Conservation (phyloP, 495 filamentous ascomycete genomes). For the Jackrogersella minutella region DNA sequence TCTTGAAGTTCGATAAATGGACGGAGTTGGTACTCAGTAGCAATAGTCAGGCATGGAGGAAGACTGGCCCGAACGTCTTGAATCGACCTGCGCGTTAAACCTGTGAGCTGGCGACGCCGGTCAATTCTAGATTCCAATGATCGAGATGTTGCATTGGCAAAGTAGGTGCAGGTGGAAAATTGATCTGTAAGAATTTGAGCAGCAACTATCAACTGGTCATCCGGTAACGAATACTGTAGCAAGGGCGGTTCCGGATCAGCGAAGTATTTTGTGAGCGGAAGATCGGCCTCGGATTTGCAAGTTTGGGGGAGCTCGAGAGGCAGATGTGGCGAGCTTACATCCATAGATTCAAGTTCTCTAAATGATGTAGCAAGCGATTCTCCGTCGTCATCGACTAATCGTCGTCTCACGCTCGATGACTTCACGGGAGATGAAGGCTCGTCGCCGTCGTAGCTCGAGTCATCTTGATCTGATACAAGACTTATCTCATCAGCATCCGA, state of each 20-base stretch:
- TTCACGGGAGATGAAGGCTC: constrained; percentile 56
- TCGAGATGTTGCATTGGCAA: constrained; percentile 17
- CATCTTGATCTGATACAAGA: constrained; percentile 59
- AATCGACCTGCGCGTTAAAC: constrained; percentile 50
- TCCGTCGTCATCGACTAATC: constrained; percentile 54
- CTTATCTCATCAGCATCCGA: constrained; percentile 59
- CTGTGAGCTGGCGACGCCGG: constrained; percentile 48
- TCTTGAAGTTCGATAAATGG: constrained; percentile 62
- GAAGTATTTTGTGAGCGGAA: constrained; percentile 59
- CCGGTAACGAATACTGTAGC: constrained; percentile 51
- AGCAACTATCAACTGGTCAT: constrained; percentile 62
- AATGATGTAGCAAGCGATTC: constrained; percentile 59
- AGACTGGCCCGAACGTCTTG: constrained; percentile 50
- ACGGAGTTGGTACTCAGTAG: constrained; percentile 52
- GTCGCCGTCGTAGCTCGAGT: constrained; percentile 54
- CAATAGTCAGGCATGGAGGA: constrained; percentile 48
- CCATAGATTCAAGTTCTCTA: constrained; percentile 52
- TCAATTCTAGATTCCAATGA: constrained; percentile 36
- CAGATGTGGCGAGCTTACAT: constrained; percentile 48
- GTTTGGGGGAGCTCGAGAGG: constrained; percentile 51
- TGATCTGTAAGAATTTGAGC: constrained; percentile 71
- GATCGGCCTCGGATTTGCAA: constrained; percentile 51
- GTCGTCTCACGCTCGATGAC: constrained; percentile 46
- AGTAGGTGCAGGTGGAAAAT: constrained; percentile 56
- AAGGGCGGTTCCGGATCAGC: constrained; percentile 57